Evolutionary conservation across 106 monocot species (phyloP), one percentile per base, ranked within the genome.

Genomic region (Hemerocallis citrina): DNA sequence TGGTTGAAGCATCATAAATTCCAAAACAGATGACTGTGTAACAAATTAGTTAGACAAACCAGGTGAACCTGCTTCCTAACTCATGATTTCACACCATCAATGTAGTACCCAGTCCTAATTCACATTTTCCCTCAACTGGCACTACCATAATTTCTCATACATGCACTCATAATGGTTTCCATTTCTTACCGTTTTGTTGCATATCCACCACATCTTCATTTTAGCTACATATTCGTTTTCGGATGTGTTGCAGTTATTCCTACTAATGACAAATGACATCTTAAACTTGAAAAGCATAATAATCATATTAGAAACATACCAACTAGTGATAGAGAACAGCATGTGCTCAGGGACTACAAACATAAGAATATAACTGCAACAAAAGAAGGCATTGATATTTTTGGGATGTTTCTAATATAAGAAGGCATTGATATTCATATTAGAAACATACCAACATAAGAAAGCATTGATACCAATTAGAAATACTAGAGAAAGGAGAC

Each of bases 231-330:
- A n/a, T n/a, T n/a, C n/a, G n/a, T n/a, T n/a, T n/a, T n/a, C n/a
- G n/a, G n/a, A n/a, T n/a, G n/a, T n/a, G n/a, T n/a, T n/a, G 49
- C 49, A 21, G 19, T 23, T 0, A 24, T 25, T 49, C 22, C 27
- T 28, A 28, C 0, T 24, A 54, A 54, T 5, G 15, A 32, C 24
- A 54, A 2, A 32, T n/a, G n/a, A 6, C 29, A 50, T 32, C 54
- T 54, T 54, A 32, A 54, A n/a, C 54, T 54, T 54, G 31, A 6
- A 32, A 29, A 54, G 54, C 54, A 54, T 10, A 54, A 4, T n/a
- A 4, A n/a, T n/a, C n/a, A n/a, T n/a, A n/a, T n/a, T n/a, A n/a
- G n/a, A n/a, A n/a, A n/a, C n/a, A n/a, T n/a, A n/a, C n/a, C n/a
- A n/a, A n/a, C n/a, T n/a, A n/a, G 54, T 3, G 31, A 16, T 31